Percentiles rank a stretch among this genome's conserved stretches.
Conservation (phyloP, 2,329 filamentous ascomycete genomes). For the Calonectria crousiana region DNA sequence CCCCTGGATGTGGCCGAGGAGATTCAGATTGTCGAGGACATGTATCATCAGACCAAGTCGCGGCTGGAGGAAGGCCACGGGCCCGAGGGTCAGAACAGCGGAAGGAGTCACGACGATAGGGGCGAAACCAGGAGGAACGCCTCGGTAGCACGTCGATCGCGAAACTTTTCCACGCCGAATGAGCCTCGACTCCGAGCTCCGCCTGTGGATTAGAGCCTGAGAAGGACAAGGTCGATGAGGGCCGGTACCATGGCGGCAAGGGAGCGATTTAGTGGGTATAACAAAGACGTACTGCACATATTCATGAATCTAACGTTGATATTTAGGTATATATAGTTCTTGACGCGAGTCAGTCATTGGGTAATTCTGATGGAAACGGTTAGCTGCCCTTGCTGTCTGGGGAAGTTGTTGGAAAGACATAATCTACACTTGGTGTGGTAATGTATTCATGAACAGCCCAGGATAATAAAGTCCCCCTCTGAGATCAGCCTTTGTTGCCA, state of each 20-base stretch:
- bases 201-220: background rate
- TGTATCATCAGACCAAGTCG: conserved; percentile 13
- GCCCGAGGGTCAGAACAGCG: background rate
- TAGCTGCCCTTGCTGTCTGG: background rate
- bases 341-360: background rate
- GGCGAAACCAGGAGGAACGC: background rate
- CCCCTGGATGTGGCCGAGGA: conserved; percentile 15
- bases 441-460: background rate
- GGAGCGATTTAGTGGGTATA: background rate
- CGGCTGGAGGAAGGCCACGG: conserved; percentile 6
- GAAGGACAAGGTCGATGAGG: background rate
- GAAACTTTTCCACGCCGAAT: background rate
- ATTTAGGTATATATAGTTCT: background rate
- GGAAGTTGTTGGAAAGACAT: background rate
- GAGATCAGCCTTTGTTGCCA: background rate
- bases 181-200: background rate
- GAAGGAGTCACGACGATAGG: background rate
- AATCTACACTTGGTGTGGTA: background rate
- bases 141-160: background rate
- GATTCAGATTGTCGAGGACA: conserved; percentile 20
- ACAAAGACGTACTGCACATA: background rate
- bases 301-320: background rate
- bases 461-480: background rate
- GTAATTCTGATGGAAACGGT: background rate
- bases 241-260: background rate